Evolutionary conservation across 345 rosid genomes (phyloP).

Genomic region (Gossypium thurberi): DNA sequence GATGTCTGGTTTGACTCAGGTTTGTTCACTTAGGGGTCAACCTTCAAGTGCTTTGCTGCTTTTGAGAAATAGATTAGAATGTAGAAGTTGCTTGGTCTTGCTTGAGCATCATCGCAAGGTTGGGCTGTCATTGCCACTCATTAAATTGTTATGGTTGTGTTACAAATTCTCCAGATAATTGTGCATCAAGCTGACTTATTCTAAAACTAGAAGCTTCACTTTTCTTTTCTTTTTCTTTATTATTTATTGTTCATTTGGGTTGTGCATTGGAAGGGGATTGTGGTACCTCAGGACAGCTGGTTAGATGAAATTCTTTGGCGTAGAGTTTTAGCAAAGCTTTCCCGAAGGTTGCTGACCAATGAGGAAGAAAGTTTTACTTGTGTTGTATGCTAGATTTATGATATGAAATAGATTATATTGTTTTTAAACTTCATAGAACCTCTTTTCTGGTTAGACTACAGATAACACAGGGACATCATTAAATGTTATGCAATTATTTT

Average conservation of each 20-base stretch:
- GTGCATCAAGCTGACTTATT: not conserved
- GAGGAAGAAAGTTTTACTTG: not conserved
- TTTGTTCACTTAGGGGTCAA: constrained; percentile 15
- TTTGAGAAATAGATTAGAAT: not conserved
- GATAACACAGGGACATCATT: not conserved
- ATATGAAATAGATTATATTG: not conserved
- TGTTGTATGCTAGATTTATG: not conserved
- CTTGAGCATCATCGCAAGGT: not conserved
- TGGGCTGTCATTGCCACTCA: not conserved
- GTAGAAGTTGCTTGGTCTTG: not conserved
- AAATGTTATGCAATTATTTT: not conserved
- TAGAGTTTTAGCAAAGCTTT: not conserved
- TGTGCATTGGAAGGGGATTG: not conserved
- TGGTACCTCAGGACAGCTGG: not conserved
- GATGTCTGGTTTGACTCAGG: constrained; percentile 99
- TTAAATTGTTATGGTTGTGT: not conserved
- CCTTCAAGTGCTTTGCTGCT: not conserved
- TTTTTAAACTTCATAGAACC: not conserved
- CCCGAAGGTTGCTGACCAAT: not conserved
- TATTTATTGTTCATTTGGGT: not conserved
- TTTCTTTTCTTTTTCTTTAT: not conserved
- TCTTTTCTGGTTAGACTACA: not conserved
- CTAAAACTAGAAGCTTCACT: not conserved
- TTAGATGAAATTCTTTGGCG: not conserved
- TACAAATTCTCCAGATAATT: not conserved